These are phyloP conservation scores for Fusarium torulosum DNA, from an alignment of 2,329 filamentous ascomycete genomes.

Conservation along the genomic window DNA sequence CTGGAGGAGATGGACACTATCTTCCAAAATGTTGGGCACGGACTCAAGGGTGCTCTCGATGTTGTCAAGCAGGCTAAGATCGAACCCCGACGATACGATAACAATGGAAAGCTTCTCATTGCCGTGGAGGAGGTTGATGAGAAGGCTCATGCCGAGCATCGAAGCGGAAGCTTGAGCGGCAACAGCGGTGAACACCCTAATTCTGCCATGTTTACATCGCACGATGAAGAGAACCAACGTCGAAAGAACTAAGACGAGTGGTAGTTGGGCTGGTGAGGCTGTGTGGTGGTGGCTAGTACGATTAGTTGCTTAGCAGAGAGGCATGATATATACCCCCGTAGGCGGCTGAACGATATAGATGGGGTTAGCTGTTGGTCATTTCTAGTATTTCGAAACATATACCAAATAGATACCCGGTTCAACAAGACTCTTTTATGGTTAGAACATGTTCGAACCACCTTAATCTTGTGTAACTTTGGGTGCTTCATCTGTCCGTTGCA, in stretches of 20 bases:
- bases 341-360: background rate
- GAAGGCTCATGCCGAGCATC: constrained; percentile 49
- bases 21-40: constrained; percentile 66
- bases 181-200: constrained; percentile 34
- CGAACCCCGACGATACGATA: constrained; percentile 69
- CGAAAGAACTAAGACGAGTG: constrained; percentile 21
- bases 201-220: constrained; percentile 48
- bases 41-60: constrained; percentile 53
- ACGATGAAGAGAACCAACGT: constrained; percentile 54
- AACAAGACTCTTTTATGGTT: constrained; percentile 7
- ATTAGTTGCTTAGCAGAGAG: background rate
- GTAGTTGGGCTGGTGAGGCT: background rate
- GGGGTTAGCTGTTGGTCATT: constrained; percentile 1
- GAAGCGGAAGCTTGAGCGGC: constrained; percentile 48
- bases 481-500: constrained; percentile 3
- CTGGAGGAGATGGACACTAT: constrained; percentile 77
- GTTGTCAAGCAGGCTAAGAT: constrained; percentile 56
- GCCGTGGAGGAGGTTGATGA: constrained; percentile 59
- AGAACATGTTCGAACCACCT: background rate
- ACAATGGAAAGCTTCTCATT: constrained; percentile 69
- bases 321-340: constrained; percentile 17
- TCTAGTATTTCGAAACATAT: constrained; percentile 10
- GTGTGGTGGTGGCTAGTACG: background rate
- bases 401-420: constrained; percentile 31
- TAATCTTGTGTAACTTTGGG: constrained; percentile 6